Conservation (phyloP, 768 basidiomycete genomes). For the Mycena sanguinolenta region DNA sequence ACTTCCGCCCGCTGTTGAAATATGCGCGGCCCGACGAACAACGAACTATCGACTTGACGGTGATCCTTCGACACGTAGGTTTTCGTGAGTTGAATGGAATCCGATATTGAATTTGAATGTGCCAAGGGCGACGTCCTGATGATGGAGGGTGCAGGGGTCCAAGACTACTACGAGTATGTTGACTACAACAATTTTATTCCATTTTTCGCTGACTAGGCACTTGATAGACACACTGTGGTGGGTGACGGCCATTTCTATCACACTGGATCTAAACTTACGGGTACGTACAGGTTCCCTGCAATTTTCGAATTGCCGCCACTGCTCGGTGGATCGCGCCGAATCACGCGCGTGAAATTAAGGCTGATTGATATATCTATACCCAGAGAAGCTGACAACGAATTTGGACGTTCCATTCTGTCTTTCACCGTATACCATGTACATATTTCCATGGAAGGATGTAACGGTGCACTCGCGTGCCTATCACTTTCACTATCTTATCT, state of each 20-base stretch:
- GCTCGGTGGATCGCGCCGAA: conserved; percentile 30
- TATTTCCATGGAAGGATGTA: too few relatives aligned
- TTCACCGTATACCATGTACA: too few relatives aligned
- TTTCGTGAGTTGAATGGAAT: conserved; percentile 39
- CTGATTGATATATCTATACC: background rate
- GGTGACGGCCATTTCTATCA: background rate
- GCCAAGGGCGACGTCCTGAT: conserved; percentile 27
- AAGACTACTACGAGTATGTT: conserved; percentile 32
- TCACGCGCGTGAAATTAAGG: conserved; percentile 1
- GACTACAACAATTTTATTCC: background rate
- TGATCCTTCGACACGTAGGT: conserved; percentile 77
- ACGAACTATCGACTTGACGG: conserved; percentile 58
- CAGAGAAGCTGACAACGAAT: too few relatives aligned
- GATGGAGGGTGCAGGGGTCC: conserved; percentile 31
- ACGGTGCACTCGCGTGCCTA: too few relatives aligned
- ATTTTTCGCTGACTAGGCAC: background rate
- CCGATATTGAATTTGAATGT: background rate
- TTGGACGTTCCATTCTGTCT: too few relatives aligned
- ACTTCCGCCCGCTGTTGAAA: conserved; percentile 71
- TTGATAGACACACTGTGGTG: conserved; percentile 33
- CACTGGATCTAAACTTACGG: background rate
- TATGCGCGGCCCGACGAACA: conserved; percentile 49
- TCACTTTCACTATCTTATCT: too few relatives aligned
- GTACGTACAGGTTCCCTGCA: conserved; percentile 18
- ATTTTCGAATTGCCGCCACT: conserved; percentile 34